These are phyloP conservation scores for Endotrypanum monterogeii DNA, from an alignment of 208 protist genomes.

Conservation along the genomic window DNA sequence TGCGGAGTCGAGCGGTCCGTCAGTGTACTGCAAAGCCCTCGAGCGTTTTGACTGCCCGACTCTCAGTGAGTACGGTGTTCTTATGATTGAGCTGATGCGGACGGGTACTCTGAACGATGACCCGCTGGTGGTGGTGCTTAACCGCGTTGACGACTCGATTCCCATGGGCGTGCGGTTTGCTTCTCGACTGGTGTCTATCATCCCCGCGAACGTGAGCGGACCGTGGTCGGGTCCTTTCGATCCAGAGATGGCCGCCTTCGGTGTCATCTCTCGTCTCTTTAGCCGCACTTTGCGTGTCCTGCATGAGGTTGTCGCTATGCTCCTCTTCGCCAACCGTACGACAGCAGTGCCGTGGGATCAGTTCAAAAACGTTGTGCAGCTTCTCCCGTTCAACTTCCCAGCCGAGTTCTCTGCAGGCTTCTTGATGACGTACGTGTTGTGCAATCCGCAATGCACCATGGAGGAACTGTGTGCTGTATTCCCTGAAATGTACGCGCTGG, in stretches of 20 bases:
- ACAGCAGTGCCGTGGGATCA: conserved; percentile 58
- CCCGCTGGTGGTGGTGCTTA: conserved; percentile 46
- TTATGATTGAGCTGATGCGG: conserved; percentile 87
- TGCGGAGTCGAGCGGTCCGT: conserved; percentile 53
- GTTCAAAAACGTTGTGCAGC: conserved; percentile 49
- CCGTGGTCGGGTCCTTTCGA: conserved; percentile 83
- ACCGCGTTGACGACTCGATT: conserved; percentile 15
- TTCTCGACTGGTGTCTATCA: conserved; percentile 80
- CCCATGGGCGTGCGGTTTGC: conserved; percentile 59
- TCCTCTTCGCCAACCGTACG: conserved; percentile 53
- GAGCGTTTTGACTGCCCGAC: conserved; percentile 61
- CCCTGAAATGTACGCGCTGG: conserved; percentile 53
- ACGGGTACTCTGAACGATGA: conserved; percentile 58
- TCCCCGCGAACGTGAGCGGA: conserved; percentile 66
- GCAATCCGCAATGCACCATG: conserved; percentile 61
- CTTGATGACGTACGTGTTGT: conserved; percentile 76
- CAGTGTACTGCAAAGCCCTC: conserved; percentile 65
- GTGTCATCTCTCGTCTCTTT: conserved; percentile 68
- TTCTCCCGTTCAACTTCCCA: conserved; percentile 70
- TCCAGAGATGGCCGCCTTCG: conserved; percentile 83
- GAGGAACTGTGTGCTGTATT: conserved; percentile 53
- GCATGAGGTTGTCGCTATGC: conserved; percentile 60
- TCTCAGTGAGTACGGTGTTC: conserved; percentile 81
- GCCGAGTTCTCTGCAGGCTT: conserved; percentile 81
- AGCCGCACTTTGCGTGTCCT: conserved; percentile 70